A percentile compares a stretch with the other conserved stretches of the same genome.
Conservation (phyloP, 768 basidiomycete genomes). For the Rossbeevera mucosa region DNA sequence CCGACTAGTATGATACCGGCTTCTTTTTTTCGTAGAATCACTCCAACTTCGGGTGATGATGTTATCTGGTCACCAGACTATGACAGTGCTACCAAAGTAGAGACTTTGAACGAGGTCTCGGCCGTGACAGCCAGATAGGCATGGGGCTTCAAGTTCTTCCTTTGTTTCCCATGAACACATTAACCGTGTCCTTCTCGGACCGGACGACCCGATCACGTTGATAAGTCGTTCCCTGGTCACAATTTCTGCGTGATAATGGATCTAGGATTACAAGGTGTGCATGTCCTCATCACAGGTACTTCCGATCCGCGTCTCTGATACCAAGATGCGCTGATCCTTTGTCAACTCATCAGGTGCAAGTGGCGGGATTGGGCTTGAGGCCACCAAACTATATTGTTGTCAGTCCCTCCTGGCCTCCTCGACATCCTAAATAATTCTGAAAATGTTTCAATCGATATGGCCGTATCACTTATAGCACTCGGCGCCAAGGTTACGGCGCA, state of each 20-base stretch:
- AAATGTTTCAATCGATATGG: neutral
- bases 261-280: slow-evolving; percentile 52
- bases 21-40: no score
- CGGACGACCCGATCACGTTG: neutral
- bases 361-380: slow-evolving; percentile 68
- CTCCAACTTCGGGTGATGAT: no score
- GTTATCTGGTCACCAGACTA: no score
- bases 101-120: no score
- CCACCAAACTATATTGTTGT: slow-evolving; percentile 51
- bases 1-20: no score
- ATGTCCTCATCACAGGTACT: slow-evolving; percentile 62
- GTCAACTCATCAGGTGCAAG: slow-evolving; percentile 48
- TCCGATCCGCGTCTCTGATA: neutral
- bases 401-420: slow-evolving; percentile 11
- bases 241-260: slow-evolving; percentile 38
- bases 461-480: slow-evolving; percentile 42
- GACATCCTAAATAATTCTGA: neutral
- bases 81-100: no score
- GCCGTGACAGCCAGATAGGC: no score
- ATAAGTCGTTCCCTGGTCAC: neutral
- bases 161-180: neutral
- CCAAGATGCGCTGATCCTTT: neutral
- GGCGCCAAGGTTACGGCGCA: slow-evolving; percentile 67
- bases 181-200: no score
- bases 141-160: neutral